Evolutionary conservation across 164 flowering plant species (phyloP).

Genomic region (Santalum album): DNA sequence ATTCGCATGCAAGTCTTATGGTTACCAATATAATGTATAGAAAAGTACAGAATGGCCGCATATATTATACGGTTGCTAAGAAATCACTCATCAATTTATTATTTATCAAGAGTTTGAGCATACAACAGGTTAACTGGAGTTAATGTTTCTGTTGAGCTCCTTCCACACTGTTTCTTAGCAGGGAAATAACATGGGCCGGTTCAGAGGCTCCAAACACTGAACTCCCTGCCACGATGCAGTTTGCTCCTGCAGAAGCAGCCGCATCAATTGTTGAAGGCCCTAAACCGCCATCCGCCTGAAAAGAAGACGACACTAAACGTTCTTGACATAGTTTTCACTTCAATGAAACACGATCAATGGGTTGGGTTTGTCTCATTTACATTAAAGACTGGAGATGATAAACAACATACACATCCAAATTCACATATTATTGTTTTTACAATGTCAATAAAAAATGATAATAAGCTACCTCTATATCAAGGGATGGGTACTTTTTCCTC

Average conservation of each 20-base stretch:
- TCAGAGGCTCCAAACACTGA: slow-evolving; percentile 91
- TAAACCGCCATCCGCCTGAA: slow-evolving; percentile 91
- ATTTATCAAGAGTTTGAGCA: neutral
- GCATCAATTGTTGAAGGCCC: slow-evolving; percentile 78
- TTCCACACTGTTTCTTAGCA: slow-evolving; percentile 53
- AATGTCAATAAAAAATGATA: too few species aligned
- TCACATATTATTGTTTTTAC: neutral
- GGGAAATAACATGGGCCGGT: slow-evolving; percentile 71
- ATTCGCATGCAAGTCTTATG: too few species aligned
- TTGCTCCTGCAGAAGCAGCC: slow-evolving; percentile 90
- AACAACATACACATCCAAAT: too few species aligned
- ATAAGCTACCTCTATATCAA: slow-evolving; percentile 83
- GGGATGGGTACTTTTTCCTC: slow-evolving; percentile 84
- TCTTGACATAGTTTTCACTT: too few species aligned
- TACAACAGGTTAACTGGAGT: neutral
- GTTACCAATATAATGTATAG: too few species aligned
- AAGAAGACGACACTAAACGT: neutral
- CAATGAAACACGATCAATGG: too few species aligned
- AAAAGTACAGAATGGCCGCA: too few species aligned
- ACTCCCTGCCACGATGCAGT: slow-evolving; percentile 95
- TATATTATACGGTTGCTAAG: too few species aligned
- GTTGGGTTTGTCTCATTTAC: too few species aligned
- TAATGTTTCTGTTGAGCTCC: slow-evolving; percentile 19
- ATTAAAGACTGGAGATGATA: too few species aligned
- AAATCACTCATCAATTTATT: too few species aligned